Base-by-base conservation (phyloP, 352 stramenopile genomes). In the Aphanomyces stellatus region DNA sequence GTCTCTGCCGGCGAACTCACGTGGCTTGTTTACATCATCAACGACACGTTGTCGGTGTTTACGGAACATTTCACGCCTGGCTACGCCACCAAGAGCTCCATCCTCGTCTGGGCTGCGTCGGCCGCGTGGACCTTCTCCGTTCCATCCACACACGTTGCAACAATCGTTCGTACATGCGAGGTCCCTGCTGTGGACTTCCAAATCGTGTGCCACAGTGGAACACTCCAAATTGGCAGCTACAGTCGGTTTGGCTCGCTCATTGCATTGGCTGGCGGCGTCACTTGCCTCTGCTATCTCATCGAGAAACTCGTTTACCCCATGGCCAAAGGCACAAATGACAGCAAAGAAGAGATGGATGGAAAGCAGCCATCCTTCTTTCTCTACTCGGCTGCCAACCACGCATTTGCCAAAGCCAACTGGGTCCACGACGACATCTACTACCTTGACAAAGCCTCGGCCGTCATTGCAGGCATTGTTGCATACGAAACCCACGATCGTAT, bases 21-120 rank as follows among this genome's bases (percentile, higher is more conserved):
- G 15, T 63, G 55, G 55, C 55, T 63, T 22, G 55, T 63, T 24
- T 63, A 42, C 41, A 63, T 63, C n/a, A 24, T 63, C 27, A 63
- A 51, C 55, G 55, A 63, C 41, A 34, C 35, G 3, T 48, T 63
- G 3, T 63, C 55, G 2, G 25, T 63, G 2, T 2, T 49, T 4
- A 65, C 57, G 2, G n/a, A 31, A 30, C 27, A 46, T 24, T 55
- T 53, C 34, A 65, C 57, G 25, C 10, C 41, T 1, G 2, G n/a
- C 11, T 65, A 65, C n/a, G 57, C 57, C 1, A 51, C 57, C 5
- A 53, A 53, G 17, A 51, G 57, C 30, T 42, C 34, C 28, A 13
- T 53, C 11, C 13, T 28, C 1, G 57, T 46, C 10, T 65, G 57
- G 57, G 33, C 7, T 13, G 57, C 35, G 25, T 19, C 57, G 2